Evolutionary conservation across 805 yeast genomes (phyloP), one percentile per base, ranked within the genome.

Genomic region (Kodamaea kakaduensis): DNA sequence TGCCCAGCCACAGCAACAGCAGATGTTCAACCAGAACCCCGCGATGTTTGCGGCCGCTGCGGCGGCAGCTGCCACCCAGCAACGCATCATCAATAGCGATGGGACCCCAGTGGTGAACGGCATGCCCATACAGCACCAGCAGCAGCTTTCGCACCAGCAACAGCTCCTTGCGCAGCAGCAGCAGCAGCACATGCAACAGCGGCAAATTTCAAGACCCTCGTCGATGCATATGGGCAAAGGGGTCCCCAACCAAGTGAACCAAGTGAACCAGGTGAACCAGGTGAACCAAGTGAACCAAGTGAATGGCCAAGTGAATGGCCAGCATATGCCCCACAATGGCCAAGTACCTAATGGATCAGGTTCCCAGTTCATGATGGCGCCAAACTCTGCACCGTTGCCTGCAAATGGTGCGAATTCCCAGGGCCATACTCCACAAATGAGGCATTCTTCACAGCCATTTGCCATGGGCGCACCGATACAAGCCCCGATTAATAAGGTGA

Each of bases 381-480:
- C 54, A 5, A 51, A 44, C 43, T 47, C 58, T 5, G 58, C 54
- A 2, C 53, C 55, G 3, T 31, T 52, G 18, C 56, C 58, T 10
- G 17, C 31, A 24, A 29, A 25, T 25, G 46, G 44, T 1, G 52
- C 53, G 2, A 46, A 44, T 17, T 50, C 61, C 5, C 56, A 50
- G 20, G 51, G 49, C 4, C 61, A 51, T 25, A 59, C 64, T 1
- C 64, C 64, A 1, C 63, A 55, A 28, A 50, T 58, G 51, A 48
- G 46, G 5, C 47, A 43, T 31, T 57, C 46, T 32, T 38, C 54
- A 5, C 58, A 47, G 34, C 58, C 46, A 3, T 36, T 20, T 23
- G 24, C 34, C 12, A 31, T 31, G 36, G 31, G 14, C 22, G 23
- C 38, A 32, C 25, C 22, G 20, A 28, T 29, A 25, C 38, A 35